Base-by-base conservation (phyloP, 2,329 filamentous ascomycete genomes). In the Paramyrothecium sp. region DNA sequence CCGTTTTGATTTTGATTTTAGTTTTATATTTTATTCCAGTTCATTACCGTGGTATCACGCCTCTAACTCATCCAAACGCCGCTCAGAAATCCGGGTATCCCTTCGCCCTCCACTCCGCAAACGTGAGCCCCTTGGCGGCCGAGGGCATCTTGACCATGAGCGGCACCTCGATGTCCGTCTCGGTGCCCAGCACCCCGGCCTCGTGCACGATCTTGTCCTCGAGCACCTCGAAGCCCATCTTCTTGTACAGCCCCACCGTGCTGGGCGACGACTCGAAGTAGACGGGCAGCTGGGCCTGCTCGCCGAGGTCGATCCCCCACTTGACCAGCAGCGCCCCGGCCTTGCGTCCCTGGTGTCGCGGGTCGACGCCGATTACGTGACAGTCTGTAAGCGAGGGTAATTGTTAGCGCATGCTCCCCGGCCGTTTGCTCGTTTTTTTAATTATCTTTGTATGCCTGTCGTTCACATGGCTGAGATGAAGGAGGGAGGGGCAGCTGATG, bases 241-340 rank as follows among this genome's bases (percentile, higher is more conserved):
- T 80, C 57, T 73, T 68, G 64, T 82, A 82, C 26, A 82, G 66
- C 8, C 67, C 67, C 41, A 73, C 67, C 0, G 75, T 77, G 4
- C 71, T 69, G 3, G 69, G 73, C 0, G 77, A 79, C 2, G 77
- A 75, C 64, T 82, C 79, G 46, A 81, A 72, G 66, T 81, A 81
- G 3, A 79, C 67, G 3, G 78, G 78, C 30, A 81, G 58, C 16
- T 64, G 64, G 20, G 71, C 64, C 17, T 71, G 62, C 55, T 76
- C 69, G 55, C 73, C 69, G 48, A 73, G 63, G 20, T 73, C 65
- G n/a, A 69, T 63, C 33, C 75, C 76, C 66, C 73, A 78, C 59
- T 78, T 66, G 56, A 77, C 73, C 49, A 80, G 65, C 21, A 73
- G 63, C 2, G 71, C 70, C 16, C 76, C 78, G 7, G 75, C 72